phyloP scores from a whole-genome alignment of 495 filamentous ascomycete genomes.

The Penicillium psychrofluorescens region DNA sequence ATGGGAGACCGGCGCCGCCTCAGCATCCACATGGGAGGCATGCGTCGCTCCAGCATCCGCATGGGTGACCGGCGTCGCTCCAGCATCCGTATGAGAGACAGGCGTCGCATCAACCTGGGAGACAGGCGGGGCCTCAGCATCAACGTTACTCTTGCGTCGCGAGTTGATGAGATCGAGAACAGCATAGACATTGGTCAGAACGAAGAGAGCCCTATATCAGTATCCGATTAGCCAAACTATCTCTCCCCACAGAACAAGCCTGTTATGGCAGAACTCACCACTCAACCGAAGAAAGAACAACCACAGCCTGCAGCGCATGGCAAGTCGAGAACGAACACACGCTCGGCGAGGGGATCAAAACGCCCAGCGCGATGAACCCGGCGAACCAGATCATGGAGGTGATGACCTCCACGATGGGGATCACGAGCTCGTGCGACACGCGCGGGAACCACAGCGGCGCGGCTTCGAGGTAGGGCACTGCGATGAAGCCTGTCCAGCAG shows the following conservation, averaged over 20 bases:
- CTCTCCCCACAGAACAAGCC: too few relatives aligned
- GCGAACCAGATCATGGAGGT: conserved; percentile 89
- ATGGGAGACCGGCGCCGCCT: too few relatives aligned
- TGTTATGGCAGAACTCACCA: too few relatives aligned
- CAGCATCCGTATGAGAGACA: too few relatives aligned
- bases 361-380: conserved; percentile 68
- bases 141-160: background rate
- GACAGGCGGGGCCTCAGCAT: too few relatives aligned
- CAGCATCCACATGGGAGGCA: too few relatives aligned
- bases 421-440: conserved; percentile 50
- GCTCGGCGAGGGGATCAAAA: conserved; percentile 40
- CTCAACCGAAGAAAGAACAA: conserved; percentile 48
- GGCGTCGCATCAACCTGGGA: too few relatives aligned
- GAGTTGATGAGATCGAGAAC: conserved; percentile 5
- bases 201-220: conserved; percentile 31
- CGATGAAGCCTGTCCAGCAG: conserved; percentile 62
- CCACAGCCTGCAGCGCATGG: conserved; percentile 40
- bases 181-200: conserved; percentile 31
- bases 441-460: conserved; percentile 52
- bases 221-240: background rate
- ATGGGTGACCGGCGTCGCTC: too few relatives aligned
- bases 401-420: conserved; percentile 58
- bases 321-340: conserved; percentile 43
- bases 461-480: conserved; percentile 57
- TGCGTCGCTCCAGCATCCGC: too few relatives aligned